A percentile compares a stretch with the other conserved stretches of the same genome.
phyloP scores from a whole-genome alignment of 768 basidiomycete genomes.

The Cystoderma amianthinum region DNA sequence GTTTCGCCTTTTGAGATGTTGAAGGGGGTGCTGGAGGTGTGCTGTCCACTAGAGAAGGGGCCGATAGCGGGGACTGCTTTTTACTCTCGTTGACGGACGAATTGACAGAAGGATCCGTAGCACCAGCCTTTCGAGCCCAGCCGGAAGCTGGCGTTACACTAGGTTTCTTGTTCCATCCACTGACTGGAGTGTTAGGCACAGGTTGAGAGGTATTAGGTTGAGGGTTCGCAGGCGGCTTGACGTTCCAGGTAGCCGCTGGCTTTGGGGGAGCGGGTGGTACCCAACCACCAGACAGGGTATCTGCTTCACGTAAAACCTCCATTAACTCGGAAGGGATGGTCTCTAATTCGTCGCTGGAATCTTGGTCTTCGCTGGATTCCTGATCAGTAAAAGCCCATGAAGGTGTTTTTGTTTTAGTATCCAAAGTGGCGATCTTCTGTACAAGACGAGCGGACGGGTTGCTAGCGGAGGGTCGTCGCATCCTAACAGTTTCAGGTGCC shows the following conservation, averaged over 20 bases:
- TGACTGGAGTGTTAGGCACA: conserved; percentile 9
- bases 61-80: conserved; percentile 5
- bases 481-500: background rate
- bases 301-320: background rate
- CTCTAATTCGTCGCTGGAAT: conserved; percentile 9
- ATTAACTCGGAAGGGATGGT: conserved; percentile 6
- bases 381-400: conserved; percentile 1
- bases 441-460: background rate
- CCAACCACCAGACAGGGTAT: background rate
- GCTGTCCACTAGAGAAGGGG: conserved; percentile 2
- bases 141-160: conserved; percentile 9
- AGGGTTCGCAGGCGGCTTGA: conserved; percentile 2
- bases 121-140: conserved; percentile 15
- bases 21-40: no score
- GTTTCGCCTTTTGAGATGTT: background rate
- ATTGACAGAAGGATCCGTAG: background rate
- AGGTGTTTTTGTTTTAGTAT: conserved; percentile 1
- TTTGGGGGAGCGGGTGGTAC: background rate
- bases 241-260: background rate
- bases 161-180: conserved; percentile 3
- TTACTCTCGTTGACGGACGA: conserved; percentile 3
- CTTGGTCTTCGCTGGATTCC: conserved; percentile 2
- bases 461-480: background rate
- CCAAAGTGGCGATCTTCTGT: background rate
- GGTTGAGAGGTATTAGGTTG: background rate